Conservation (phyloP, 2,329 filamentous ascomycete genomes). For the Penicillium corylophilum region DNA sequence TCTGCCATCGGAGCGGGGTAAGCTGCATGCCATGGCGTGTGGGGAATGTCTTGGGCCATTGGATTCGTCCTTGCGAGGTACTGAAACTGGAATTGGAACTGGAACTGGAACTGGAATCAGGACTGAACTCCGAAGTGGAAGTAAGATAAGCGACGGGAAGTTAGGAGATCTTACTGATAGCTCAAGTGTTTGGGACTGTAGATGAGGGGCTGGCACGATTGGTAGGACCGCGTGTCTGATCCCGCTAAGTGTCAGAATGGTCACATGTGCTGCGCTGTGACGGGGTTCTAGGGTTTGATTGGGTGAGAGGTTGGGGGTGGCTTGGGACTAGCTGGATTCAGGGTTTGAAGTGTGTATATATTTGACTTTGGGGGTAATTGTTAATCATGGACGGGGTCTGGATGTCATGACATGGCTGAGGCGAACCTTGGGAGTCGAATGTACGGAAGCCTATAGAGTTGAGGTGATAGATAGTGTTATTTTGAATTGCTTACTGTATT, state of each 20-base stretch:
- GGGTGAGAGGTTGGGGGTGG: not conserved
- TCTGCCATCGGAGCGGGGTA: slow-evolving; percentile 39
- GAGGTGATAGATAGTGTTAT: not conserved
- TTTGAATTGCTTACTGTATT: not conserved
- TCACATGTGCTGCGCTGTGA: slow-evolving; percentile 1
- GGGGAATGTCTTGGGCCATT: slow-evolving; percentile 3
- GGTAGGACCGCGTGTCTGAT: not conserved
- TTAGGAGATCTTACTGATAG: too few species aligned
- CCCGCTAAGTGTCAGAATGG: not conserved
- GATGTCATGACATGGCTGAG: not conserved
- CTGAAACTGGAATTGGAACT: too few species aligned
- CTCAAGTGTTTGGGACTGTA: too few species aligned
- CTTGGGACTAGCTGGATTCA: too few species aligned
- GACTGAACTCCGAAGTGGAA: too few species aligned
- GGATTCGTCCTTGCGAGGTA: not conserved
- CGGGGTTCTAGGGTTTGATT: not conserved
- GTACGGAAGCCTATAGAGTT: not conserved
- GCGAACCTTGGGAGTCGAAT: not conserved
- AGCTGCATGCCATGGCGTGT: slow-evolving; percentile 41
- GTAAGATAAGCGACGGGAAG: too few species aligned
- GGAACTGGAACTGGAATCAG: too few species aligned
- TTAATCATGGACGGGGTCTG: not conserved
- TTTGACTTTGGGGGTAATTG: too few species aligned
- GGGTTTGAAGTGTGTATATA: not conserved
- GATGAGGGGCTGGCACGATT: not conserved